Conservation (phyloP, 345 rosid genomes). For the Litchi chinensis region DNA sequence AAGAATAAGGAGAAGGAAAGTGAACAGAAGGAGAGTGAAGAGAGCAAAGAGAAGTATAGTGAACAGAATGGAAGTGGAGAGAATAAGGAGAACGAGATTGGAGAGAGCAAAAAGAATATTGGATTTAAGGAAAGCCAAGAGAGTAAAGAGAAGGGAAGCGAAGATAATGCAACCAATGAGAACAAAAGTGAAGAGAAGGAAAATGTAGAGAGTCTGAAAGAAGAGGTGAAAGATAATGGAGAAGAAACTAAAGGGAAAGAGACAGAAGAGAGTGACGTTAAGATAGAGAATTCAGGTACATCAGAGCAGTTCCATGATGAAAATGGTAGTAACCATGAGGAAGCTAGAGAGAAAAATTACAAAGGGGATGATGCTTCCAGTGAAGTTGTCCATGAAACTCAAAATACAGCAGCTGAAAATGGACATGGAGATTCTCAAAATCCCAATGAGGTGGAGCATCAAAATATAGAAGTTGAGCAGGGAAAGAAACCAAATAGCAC, state of each 20-base stretch:
- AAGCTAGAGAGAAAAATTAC: conserved; percentile 77
- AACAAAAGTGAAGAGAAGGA: background rate
- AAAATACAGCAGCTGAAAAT: conserved; percentile 31
- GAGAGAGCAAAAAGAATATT: background rate
- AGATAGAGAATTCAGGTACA: conserved; percentile 33
- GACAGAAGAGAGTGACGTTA: conserved; percentile 4
- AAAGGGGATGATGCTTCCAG: conserved; percentile 86
- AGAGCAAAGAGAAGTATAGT: conserved; percentile 8
- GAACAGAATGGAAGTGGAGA: background rate
- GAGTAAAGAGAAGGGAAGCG: background rate
- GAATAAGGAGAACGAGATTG: background rate
- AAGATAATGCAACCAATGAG: background rate
- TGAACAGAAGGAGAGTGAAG: background rate
- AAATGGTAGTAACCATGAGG: conserved; percentile 44
- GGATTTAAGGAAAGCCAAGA: background rate
- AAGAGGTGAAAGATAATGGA: background rate
- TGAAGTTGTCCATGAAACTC: conserved; percentile 59
- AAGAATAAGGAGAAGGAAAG: background rate
- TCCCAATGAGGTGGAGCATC: conserved; percentile 34
- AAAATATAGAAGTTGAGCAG: conserved; percentile 25
- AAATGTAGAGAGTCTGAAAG: background rate
- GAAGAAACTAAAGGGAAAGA: conserved; percentile 11
- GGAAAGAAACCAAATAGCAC: conserved; percentile 26
- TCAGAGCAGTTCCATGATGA: conserved; percentile 43
- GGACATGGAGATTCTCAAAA: conserved; percentile 33